Conservation (phyloP, 208 protist species). For the Angomonas ambiguus region DNA sequence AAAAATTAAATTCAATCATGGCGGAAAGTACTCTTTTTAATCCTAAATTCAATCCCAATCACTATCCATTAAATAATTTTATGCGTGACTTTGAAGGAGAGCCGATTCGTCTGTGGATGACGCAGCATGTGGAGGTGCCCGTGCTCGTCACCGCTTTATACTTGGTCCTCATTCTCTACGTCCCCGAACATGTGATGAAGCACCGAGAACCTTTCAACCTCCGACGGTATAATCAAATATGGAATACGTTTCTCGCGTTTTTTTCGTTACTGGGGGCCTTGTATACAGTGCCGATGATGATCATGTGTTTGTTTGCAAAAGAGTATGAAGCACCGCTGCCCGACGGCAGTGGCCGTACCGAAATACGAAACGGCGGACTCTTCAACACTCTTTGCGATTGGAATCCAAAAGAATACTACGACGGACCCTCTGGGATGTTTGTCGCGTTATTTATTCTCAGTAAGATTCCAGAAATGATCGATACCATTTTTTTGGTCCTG, state of each 20-base stretch:
- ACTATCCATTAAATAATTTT: conserved; percentile 6
- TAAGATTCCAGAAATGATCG: conserved; percentile 86
- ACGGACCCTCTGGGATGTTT: conserved; percentile 59
- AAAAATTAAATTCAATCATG: conserved; percentile 7
- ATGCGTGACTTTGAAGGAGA: conserved; percentile 38
- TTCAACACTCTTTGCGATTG: conserved; percentile 58
- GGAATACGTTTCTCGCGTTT: conserved; percentile 77
- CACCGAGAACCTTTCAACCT: conserved; percentile 52
- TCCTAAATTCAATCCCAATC: background rate
- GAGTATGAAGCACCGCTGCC: conserved; percentile 12
- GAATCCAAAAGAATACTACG: conserved; percentile 40
- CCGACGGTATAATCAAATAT: conserved; percentile 36
- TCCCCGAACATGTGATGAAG: conserved; percentile 63
- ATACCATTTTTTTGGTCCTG: conserved; percentile 82
- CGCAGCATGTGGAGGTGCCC: conserved; percentile 45
- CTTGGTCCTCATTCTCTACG: conserved; percentile 60
- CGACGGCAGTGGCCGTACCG: background rate
- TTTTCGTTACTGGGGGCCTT: conserved; percentile 70
- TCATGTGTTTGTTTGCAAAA: conserved; percentile 13
- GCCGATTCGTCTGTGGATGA: conserved; percentile 39
- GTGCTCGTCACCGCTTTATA: conserved; percentile 42
- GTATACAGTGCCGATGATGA: conserved; percentile 43
- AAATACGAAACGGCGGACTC: conserved; percentile 17
- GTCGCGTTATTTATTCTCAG: conserved; percentile 70
- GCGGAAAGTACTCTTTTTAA: conserved; percentile 5